Evolutionary conservation across 2,329 filamentous ascomycete species (phyloP).

Genomic region (Elsinoe fawcettii): DNA sequence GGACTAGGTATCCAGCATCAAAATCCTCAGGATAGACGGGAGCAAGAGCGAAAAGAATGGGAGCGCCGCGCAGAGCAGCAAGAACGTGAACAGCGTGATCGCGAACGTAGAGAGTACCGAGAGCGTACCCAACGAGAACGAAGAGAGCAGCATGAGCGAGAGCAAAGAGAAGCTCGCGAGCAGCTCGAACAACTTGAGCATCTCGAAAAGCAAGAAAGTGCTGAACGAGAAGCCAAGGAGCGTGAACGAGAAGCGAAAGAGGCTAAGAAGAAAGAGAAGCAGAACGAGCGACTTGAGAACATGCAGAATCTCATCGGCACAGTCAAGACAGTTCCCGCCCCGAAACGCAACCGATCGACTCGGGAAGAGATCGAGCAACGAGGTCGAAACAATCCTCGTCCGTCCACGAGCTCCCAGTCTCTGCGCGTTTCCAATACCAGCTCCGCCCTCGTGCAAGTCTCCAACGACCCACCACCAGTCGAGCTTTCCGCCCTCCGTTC

Average conservation of each 20-base stretch:
- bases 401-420: neutral
- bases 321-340: neutral
- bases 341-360: constrained; percentile 1
- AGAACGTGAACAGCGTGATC: constrained; percentile 6
- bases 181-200: constrained; percentile 4
- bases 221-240: neutral
- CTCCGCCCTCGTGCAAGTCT: neutral
- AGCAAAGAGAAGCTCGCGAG: constrained; percentile 4
- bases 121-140: neutral
- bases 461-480: neutral
- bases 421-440: neutral
- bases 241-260: neutral
- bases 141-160: constrained; percentile 11
- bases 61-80: constrained; percentile 1
- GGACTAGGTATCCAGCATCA: neutral
- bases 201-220: neutral
- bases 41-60: neutral
- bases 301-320: neutral
- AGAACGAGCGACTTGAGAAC: neutral
- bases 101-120: neutral
- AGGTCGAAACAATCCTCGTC: neutral
- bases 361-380: constrained; percentile 9
- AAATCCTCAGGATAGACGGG: neutral
- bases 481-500: neutral
- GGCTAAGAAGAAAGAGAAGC: neutral